Evolutionary conservation across 768 basidiomycete genomes (phyloP).

Genomic region (Trametes cubensis): DNA sequence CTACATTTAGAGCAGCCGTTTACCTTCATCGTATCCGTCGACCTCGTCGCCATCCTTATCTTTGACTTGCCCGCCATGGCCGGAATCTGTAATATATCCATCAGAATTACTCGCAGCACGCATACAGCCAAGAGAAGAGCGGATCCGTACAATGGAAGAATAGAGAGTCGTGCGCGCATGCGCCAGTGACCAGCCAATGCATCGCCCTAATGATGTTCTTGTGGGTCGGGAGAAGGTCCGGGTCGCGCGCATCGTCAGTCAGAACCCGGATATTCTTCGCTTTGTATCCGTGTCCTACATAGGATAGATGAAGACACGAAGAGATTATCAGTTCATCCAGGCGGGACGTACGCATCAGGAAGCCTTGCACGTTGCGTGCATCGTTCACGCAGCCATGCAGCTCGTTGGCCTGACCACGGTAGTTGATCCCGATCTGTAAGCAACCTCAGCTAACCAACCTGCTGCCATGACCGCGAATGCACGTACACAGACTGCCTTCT

Average conservation of each 20-base stretch:
- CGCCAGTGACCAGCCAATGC: slow-evolving; percentile 88
- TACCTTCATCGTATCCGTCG: slow-evolving; percentile 84
- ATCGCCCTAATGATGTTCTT: slow-evolving; percentile 86
- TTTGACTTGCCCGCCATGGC: slow-evolving; percentile 90
- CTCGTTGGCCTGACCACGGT: slow-evolving; percentile 65
- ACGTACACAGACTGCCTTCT: slow-evolving; percentile 82
- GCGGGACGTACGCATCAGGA: slow-evolving; percentile 63
- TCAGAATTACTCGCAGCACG: neutral
- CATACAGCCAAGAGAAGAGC: neutral
- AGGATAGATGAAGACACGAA: neutral
- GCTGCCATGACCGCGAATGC: slow-evolving; percentile 30
- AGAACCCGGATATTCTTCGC: slow-evolving; percentile 82
- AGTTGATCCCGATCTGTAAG: slow-evolving; percentile 85
- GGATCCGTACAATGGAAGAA: slow-evolving; percentile 80
- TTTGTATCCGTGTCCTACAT: slow-evolving; percentile 30
- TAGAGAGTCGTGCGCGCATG: slow-evolving; percentile 79
- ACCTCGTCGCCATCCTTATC: slow-evolving; percentile 83
- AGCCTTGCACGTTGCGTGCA: slow-evolving; percentile 76
- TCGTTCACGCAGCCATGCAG: slow-evolving; percentile 92
- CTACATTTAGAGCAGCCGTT: neutral
- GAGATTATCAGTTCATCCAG: neutral
- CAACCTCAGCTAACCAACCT: too few species aligned
- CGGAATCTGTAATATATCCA: slow-evolving; percentile 62
- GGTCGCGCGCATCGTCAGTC: slow-evolving; percentile 71
- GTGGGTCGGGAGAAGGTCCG: slow-evolving; percentile 69